A percentile compares a stretch with the other conserved stretches of the same genome.
Evolutionary conservation across 2,329 filamentous ascomycete genomes (phyloP).

Genomic region (Apiospora rasikravindrae): DNA sequence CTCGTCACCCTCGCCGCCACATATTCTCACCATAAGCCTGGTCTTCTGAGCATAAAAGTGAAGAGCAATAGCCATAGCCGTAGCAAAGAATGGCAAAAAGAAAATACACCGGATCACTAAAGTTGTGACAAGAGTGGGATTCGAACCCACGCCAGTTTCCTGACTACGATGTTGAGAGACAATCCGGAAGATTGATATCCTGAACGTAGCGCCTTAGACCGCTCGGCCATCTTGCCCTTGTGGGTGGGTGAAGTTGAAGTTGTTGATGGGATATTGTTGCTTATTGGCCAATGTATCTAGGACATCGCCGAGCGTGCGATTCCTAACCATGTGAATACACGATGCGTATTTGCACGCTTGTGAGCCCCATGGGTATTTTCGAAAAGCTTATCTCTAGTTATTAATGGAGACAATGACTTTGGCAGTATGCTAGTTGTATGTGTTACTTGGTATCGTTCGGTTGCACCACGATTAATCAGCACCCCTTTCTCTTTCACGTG

Average conservation of each 20-base stretch:
- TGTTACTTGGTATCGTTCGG: too few species aligned
- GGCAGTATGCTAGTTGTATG: too few species aligned
- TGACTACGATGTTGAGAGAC: slow-evolving; percentile 8
- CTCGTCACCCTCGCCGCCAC: not conserved
- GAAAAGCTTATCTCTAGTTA: not conserved
- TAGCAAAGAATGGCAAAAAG: not conserved
- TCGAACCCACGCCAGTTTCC: slow-evolving; percentile 17
- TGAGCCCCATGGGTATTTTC: not conserved
- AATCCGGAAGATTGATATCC: not conserved
- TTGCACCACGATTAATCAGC: too few species aligned
- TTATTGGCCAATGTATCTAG: not conserved
- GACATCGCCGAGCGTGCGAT: not conserved
- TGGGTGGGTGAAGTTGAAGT: not conserved
- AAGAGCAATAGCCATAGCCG: not conserved
- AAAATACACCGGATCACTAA: not conserved
- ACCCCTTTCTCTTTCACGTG: too few species aligned
- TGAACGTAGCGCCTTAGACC: slow-evolving; percentile 17
- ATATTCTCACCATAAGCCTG: not conserved
- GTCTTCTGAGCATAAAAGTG: not conserved
- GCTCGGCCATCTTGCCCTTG: slow-evolving; percentile 15
- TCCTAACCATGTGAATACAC: not conserved
- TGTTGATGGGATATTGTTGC: not conserved
- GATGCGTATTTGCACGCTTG: not conserved
- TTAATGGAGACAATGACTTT: too few species aligned
- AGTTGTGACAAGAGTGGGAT: slow-evolving; percentile 14